Base-by-base conservation (phyloP, 2,329 filamentous ascomycete species). In the Sporothrix humicola region DNA sequence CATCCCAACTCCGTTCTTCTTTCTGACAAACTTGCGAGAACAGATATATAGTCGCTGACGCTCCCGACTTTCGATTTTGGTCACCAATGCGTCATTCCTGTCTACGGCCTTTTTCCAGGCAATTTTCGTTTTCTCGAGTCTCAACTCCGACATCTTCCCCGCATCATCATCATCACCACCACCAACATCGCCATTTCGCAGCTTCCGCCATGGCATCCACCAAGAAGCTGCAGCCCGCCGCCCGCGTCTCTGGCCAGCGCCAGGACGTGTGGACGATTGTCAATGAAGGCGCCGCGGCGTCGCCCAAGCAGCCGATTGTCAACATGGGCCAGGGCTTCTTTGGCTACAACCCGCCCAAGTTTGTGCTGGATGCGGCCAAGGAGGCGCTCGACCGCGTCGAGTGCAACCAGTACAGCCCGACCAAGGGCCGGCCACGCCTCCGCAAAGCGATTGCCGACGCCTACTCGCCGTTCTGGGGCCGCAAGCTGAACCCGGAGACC, bases 331-430 rank as follows among this genome's bases (percentile, higher is more conserved):
- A 87, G 79, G 88, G 88, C 72, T 94, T 94, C 86, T 95, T 94
- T 78, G 95, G 95, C 74, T 98, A 98, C 83, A 98, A 98, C 80
- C 95, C 95, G 73, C 95, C 95, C 8, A 83, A 91, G 50, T 98
- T 97, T 82, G 94, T 98, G 76, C 86, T 98, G 76, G 89, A 97
- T 78, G 96, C 96, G 58, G 96, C 96, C 70, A 98, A 97, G 83
- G 86, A 91, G 54, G 95, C 95, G 54, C 88, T 99, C 70, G 92
- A 97, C 80, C 88, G 90, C 70, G 95, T 99, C 26, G 96, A 98
- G 77, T 98, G 95, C 87, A 99, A 99, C 82, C 96, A 99, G 86
- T 99, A 99, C 87, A 95, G 94, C 26, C 96, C 95, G 2, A 98
- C 96, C 23, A 96, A 94, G 87, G 96, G 96, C 75, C 91, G 95